Percentiles rank a stretch among this genome's conserved stretches.
Conservation (phyloP, 2,329 filamentous ascomycete genomes). For the Beauveria rudraprayagi region DNA sequence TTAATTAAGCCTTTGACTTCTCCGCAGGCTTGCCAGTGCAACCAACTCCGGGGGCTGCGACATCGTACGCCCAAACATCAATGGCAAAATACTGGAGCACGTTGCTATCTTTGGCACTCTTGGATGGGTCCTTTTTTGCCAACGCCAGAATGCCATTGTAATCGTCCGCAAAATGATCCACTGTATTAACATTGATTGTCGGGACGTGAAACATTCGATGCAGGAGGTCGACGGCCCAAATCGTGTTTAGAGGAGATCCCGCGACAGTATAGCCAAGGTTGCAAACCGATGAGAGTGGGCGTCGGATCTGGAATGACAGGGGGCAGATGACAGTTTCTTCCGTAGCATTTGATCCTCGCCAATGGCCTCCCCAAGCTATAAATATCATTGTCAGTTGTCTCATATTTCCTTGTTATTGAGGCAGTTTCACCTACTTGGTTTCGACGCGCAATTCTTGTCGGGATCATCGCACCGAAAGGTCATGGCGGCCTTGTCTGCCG, state of each 20-base stretch:
- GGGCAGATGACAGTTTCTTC: constrained; percentile 63
- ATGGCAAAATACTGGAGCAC: constrained; percentile 62
- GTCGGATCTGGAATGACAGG: constrained; percentile 50
- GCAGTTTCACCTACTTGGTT: constrained; percentile 28
- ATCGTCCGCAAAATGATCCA: constrained; percentile 55
- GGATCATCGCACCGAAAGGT: constrained; percentile 62
- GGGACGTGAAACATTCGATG: constrained; percentile 60
- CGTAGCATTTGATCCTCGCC: constrained; percentile 56
- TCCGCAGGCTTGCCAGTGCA: constrained; percentile 40
- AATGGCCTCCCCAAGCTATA: constrained; percentile 58
- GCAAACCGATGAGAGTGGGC: constrained; percentile 51
- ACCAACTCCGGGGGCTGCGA: constrained; percentile 54
- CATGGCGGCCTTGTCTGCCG: constrained; percentile 47
- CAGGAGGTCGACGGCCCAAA: constrained; percentile 58
- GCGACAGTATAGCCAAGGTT: constrained; percentile 55
- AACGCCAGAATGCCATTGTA: constrained; percentile 48
- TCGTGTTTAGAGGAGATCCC: constrained; percentile 46
- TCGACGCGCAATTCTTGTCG: constrained; percentile 53
- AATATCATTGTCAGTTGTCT: neutral
- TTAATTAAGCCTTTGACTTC: constrained; percentile 3
- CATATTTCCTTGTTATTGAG: neutral
- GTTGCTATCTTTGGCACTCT: constrained; percentile 49
- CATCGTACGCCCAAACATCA: constrained; percentile 57
- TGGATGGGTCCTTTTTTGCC: constrained; percentile 38
- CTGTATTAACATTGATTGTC: constrained; percentile 47